Evolutionary conservation across 179 eudicot species (phyloP).

Genomic region (Silene vulgaris): DNA sequence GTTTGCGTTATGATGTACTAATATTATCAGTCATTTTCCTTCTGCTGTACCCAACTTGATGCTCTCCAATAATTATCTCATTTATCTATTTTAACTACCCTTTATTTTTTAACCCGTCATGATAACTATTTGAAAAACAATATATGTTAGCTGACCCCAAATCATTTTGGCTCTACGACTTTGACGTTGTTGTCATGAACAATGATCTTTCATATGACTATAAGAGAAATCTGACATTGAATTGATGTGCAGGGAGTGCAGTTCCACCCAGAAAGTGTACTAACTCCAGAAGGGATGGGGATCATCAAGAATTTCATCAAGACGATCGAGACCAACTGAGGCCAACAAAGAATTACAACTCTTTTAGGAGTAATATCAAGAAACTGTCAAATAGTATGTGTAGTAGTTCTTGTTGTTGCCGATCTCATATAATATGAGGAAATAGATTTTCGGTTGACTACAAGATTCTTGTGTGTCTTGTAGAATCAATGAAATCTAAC

Average conservation of each 20-base stretch:
- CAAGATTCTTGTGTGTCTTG: conserved; percentile 9
- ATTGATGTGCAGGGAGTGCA: conserved; percentile 78
- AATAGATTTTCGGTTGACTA: conserved; percentile 8
- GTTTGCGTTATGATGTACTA: not conserved
- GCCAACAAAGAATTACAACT: not conserved
- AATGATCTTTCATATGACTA: not conserved
- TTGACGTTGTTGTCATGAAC: too few relatives aligned
- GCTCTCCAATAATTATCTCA: too few relatives aligned
- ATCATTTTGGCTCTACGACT: too few relatives aligned
- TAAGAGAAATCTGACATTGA: not conserved
- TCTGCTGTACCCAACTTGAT: too few relatives aligned
- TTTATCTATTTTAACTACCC: too few relatives aligned
- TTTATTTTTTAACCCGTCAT: too few relatives aligned
- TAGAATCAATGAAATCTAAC: not conserved
- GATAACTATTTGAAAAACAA: too few relatives aligned
- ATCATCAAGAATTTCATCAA: conserved; percentile 68
- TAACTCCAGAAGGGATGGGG: conserved; percentile 79
- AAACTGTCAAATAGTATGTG: conserved; percentile 9
- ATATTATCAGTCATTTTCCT: too few relatives aligned
- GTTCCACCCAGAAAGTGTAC: conserved; percentile 96
- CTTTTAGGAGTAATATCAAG: not conserved
- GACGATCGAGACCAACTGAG: conserved; percentile 43
- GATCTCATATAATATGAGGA: not conserved
- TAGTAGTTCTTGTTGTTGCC: not conserved
- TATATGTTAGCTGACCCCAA: too few relatives aligned